phyloP scores from a whole-genome alignment of 306 rosid genomes.

The Begonia loranthoides region DNA sequence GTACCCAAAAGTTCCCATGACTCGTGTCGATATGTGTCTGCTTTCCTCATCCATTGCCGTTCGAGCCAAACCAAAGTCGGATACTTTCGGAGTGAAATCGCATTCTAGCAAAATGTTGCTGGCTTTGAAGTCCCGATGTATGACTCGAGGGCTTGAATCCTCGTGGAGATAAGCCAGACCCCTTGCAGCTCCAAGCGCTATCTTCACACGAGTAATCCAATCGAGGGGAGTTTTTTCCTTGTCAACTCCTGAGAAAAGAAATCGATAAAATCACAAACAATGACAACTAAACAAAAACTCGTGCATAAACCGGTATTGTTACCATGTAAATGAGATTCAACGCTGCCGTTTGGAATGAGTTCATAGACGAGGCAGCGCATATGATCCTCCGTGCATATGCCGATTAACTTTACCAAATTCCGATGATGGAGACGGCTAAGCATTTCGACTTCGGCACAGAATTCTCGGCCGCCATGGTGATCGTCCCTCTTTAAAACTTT shows the following conservation, averaged over 20 bases:
- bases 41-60: constrained; percentile 71
- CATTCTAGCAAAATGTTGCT: constrained; percentile 86
- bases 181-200: constrained; percentile 94
- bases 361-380: constrained; percentile 83
- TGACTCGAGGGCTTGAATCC: constrained; percentile 94
- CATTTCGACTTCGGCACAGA: constrained; percentile 96
- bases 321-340: constrained; percentile 98
- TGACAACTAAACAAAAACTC: constrained; percentile 2
- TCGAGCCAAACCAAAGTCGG: constrained; percentile 97
- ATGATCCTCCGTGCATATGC: constrained; percentile 66
- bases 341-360: constrained; percentile 92
- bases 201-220: constrained; percentile 75
- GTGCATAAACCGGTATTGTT: neutral
- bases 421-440: constrained; percentile 98
- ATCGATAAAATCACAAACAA: constrained; percentile 1
- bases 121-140: constrained; percentile 92
- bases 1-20: constrained; percentile 99
- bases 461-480: constrained; percentile 96
- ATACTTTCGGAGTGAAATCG: constrained; percentile 90
- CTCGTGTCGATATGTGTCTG: constrained; percentile 83
- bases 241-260: constrained; percentile 49
- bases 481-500: constrained; percentile 88
- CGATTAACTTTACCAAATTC: constrained; percentile 86
- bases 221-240: constrained; percentile 54
- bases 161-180: constrained; percentile 93